Conservation (phyloP, 805 yeast genomes). For the Torulaspora delbrueckii region DNA sequence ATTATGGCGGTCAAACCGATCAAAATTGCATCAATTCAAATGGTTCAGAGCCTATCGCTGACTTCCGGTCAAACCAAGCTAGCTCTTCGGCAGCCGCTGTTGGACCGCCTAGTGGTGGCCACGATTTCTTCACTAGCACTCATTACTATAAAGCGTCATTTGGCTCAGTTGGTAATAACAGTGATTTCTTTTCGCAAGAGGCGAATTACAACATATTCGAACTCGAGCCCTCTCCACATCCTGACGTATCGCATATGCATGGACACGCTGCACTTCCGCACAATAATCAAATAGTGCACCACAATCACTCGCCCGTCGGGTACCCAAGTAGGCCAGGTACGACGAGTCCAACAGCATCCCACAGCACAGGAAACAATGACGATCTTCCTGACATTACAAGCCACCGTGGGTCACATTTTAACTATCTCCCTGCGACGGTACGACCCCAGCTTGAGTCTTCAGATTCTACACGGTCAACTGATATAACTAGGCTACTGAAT, state of each 20-base stretch:
- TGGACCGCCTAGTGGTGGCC: neutral
- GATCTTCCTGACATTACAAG: conserved; percentile 45
- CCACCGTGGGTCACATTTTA: conserved; percentile 64
- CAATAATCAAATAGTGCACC: conserved; percentile 1
- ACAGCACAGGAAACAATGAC: conserved; percentile 20
- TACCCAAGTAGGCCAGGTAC: conserved; percentile 9
- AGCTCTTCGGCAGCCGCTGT: neutral
- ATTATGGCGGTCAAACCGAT: conserved; percentile 47
- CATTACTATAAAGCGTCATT: conserved; percentile 9
- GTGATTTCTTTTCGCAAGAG: conserved; percentile 23
- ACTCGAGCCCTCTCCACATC: conserved; percentile 16
- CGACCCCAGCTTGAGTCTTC: conserved; percentile 67
- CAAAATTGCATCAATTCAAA: conserved; percentile 4
- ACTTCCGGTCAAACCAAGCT: neutral
- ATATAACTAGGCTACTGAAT: conserved; percentile 44
- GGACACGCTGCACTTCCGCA: neutral
- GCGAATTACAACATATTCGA: conserved; percentile 23
- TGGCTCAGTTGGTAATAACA: conserved; percentile 3
- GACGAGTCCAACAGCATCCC: conserved; percentile 22
- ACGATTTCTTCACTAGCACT: conserved; percentile 8
- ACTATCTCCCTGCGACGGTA: conserved; percentile 67
- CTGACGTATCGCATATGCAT: conserved; percentile 3
- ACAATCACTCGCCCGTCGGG: conserved; percentile 4
- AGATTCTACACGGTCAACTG: conserved; percentile 43
- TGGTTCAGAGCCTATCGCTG: conserved; percentile 1